Base-by-base conservation (phyloP, 176 grass and related monocot genomes). In the Oryza glumipatula region DNA sequence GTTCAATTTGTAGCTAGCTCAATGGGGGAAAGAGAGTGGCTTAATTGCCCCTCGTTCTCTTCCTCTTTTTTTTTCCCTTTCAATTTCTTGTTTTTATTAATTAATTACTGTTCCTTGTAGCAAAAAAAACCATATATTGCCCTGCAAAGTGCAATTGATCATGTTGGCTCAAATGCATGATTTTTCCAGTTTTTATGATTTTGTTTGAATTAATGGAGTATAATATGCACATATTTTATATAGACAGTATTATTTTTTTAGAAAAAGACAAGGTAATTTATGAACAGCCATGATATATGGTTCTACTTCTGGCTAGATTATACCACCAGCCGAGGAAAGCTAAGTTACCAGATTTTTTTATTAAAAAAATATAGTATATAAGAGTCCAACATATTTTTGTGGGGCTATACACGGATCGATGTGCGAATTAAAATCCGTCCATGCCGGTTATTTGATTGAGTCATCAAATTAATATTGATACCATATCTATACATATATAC, bases 1-100 rank as follows among this genome's bases (percentile, higher is more conserved):
- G 77, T 76, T 75, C 74, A 81, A 68, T 81, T 77, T 86, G 73
- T 82, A 90, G 83, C 58, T 82, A 89, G 73, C 67, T 73, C 44
- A 90, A 79, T 78, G 51, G 56, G 73, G 73, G 38, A 16, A 36
- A n/a, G 0, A n/a, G 0, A 38, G 82, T 73, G 36, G 56, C 58
- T 78, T 67, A 86, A 71, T 60, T 72, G 39, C 83, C 67, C 64
- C 56, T 60, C 64, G 11, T 45, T 45, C 49, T 45, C 77, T 16
- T 76, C 43, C 43, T 21, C 5, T 22, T 2, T 58, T 58, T 58
- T 58, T 58, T 58, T 3, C 15, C 3, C 3, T 16, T 21, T 44
- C 43, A 63, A 74, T 49, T 68, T 80, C 21, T 33, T 41, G 26
- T 38, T 65, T 71, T 65, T 75, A 23, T 58, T 58, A 58, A 56